Percentiles rank a stretch among this genome's conserved stretches.
Conservation (phyloP, 1,139 yeast genomes). For the Blastobotrys illinoisensis region DNA sequence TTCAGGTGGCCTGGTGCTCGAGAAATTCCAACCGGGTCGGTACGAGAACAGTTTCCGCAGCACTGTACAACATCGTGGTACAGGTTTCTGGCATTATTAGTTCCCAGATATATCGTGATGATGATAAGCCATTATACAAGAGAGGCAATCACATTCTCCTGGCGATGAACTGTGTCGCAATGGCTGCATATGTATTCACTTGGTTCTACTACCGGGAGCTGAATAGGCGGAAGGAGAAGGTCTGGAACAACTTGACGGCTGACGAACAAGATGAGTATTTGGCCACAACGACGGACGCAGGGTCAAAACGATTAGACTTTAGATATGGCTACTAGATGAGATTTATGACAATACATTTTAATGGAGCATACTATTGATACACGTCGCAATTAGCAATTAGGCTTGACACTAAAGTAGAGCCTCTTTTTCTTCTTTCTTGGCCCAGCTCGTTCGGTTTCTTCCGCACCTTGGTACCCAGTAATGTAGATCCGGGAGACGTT, state of each 20-base stretch:
- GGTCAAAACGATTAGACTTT: conserved; percentile 55
- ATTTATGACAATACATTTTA: neutral
- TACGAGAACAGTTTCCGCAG: conserved; percentile 54
- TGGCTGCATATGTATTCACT: conserved; percentile 20
- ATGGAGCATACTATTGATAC: too few relatives aligned
- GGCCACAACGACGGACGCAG: conserved; percentile 42
- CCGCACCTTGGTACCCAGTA: too few relatives aligned
- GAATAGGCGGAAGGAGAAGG: conserved; percentile 41
- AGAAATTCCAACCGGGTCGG: conserved; percentile 56
- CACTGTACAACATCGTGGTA: conserved; percentile 56
- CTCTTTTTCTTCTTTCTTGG: too few relatives aligned
- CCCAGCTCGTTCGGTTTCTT: too few relatives aligned
- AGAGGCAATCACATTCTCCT: conserved; percentile 48
- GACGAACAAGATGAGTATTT: conserved; percentile 47
- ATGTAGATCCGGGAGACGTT: too few relatives aligned
- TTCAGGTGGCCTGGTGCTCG: conserved; percentile 57
- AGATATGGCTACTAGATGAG: conserved; percentile 34
- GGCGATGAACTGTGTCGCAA: conserved; percentile 33
- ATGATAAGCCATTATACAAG: conserved; percentile 54
- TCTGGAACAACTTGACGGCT: conserved; percentile 45
- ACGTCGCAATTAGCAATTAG: too few relatives aligned
- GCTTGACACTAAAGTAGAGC: too few relatives aligned
- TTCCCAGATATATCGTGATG: conserved; percentile 50
- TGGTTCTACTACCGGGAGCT: conserved; percentile 41
- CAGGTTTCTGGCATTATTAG: conserved; percentile 51